Evolutionary conservation across 441 rosid species (phyloP).

Genomic region (Macaranga tanarius): DNA sequence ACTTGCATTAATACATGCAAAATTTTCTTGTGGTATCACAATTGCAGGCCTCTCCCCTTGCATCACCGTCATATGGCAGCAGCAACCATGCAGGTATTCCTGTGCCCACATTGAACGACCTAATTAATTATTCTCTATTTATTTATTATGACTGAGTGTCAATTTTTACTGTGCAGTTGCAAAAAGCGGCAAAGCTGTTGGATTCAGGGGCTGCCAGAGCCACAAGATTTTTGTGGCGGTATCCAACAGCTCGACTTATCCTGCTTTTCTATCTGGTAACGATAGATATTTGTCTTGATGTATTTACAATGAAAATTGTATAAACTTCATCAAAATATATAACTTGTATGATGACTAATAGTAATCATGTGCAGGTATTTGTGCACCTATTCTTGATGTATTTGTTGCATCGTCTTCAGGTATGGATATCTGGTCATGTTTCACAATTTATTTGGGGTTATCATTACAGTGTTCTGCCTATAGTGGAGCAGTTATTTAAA

Average conservation of each 20-base stretch:
- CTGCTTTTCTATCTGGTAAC: constrained; percentile 87
- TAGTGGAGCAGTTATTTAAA: no score
- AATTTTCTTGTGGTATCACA: constrained; percentile 22
- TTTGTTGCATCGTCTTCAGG: constrained; percentile 96
- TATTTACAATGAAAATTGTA: constrained; percentile 8
- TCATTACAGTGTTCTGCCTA: not conserved
- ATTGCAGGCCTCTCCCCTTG: constrained; percentile 88
- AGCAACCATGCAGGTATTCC: constrained; percentile 71
- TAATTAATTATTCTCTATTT: constrained; percentile 1
- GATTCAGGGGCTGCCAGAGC: constrained; percentile 98
- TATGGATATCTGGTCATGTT: constrained; percentile 26
- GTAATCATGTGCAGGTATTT: constrained; percentile 66
- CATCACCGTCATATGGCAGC: constrained; percentile 88
- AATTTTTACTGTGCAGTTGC: constrained; percentile 54
- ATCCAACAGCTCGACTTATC: constrained; percentile 85
- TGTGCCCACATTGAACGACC: not conserved
- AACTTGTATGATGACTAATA: constrained; percentile 19
- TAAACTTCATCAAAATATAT: not conserved
- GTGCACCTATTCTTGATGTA: constrained; percentile 98
- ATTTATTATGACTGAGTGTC: constrained; percentile 22
- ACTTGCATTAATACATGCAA: not conserved
- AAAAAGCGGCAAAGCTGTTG: constrained; percentile 84
- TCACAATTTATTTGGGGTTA: not conserved
- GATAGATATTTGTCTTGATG: constrained; percentile 4
- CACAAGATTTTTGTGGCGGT: constrained; percentile 94